Conservation (phyloP, 202 grass and related monocot species). For the Eragrostis tef region DNA sequence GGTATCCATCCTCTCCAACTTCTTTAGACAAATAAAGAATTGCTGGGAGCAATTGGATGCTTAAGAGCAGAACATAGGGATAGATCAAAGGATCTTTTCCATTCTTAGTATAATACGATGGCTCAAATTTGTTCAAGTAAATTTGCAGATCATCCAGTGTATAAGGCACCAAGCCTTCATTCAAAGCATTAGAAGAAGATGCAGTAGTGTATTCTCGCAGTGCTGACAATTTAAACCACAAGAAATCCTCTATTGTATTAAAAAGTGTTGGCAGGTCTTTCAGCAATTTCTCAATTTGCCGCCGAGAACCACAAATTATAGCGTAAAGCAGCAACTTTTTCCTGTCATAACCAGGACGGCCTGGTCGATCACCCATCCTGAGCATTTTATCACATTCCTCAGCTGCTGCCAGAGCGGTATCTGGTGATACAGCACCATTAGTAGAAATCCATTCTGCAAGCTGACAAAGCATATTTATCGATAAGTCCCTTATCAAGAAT, state of each 20-base stretch:
- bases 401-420: constrained; percentile 75
- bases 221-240: constrained; percentile 98
- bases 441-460: constrained; percentile 91
- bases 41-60: constrained; percentile 89
- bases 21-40: constrained; percentile 92
- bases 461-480: constrained; percentile 60
- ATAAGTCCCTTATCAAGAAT: constrained; percentile 30
- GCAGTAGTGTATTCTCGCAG: constrained; percentile 58
- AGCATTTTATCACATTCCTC: constrained; percentile 99
- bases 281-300: constrained; percentile 82
- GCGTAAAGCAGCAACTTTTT: constrained; percentile 92
- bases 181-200: constrained; percentile 73
- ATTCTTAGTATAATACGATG: constrained; percentile 95
- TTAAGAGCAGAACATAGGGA: constrained; percentile 92
- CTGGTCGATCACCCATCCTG: constrained; percentile 93
- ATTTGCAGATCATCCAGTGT: constrained; percentile 89
- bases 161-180: constrained; percentile 77
- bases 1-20: constrained; percentile 91
- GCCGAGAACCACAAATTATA: constrained; percentile 83
- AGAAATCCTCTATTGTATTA: constrained; percentile 98
- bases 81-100: constrained; percentile 91
- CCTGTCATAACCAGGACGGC: constrained; percentile 87
- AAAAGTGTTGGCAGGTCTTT: constrained; percentile 89
- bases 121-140: constrained; percentile 97
- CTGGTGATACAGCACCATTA: constrained; percentile 66